A percentile compares a stretch with the other conserved stretches of the same genome.
These are phyloP conservation scores for Marvania coccoides DNA, from an alignment of 139 green algal genomes.

Conservation along the genomic window DNA sequence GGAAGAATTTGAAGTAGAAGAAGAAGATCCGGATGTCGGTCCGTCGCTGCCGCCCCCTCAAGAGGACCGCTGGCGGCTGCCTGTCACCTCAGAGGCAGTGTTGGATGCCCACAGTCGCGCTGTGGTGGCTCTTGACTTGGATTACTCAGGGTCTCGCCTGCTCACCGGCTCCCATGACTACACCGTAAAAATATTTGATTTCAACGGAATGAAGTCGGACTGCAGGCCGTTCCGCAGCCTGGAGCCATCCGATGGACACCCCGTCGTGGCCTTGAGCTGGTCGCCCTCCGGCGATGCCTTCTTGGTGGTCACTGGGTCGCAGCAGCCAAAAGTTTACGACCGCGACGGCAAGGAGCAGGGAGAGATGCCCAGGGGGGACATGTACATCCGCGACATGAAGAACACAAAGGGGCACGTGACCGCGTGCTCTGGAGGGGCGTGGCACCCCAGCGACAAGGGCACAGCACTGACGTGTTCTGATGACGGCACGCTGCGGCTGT, in stretches of 20 bases:
- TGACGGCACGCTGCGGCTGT: slow-evolving; percentile 85
- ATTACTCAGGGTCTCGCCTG: slow-evolving; percentile 65
- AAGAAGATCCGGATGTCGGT: slow-evolving; percentile 28
- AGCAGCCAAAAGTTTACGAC: slow-evolving; percentile 70
- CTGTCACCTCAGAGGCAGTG: neutral
- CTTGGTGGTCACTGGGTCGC: slow-evolving; percentile 60
- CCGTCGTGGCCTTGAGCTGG: slow-evolving; percentile 56
- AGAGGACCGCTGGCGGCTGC: slow-evolving; percentile 33
- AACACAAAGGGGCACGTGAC: slow-evolving; percentile 93
- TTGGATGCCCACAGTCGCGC: slow-evolving; percentile 43
- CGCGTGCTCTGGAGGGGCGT: slow-evolving; percentile 64
- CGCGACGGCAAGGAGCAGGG: slow-evolving; percentile 68
- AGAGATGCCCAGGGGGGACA: slow-evolving; percentile 82
- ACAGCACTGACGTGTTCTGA: slow-evolving; percentile 75
- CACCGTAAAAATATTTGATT: slow-evolving; percentile 77
- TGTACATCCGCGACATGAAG: slow-evolving; percentile 90
- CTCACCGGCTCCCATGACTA: slow-evolving; percentile 76
- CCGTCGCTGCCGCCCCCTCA: slow-evolving; percentile 50
- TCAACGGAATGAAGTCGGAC: slow-evolving; percentile 87
- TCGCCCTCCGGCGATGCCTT: slow-evolving; percentile 74
- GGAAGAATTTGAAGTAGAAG: too few species aligned
- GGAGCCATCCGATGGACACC: slow-evolving; percentile 70
- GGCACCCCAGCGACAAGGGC: slow-evolving; percentile 81
- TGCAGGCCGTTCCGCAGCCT: slow-evolving; percentile 66
- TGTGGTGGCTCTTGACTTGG: slow-evolving; percentile 67